Percentiles rank a stretch among this genome's conserved stretches.
Evolutionary conservation across 805 yeast genomes (phyloP).

Genomic region (Yamadazyma olivae): DNA sequence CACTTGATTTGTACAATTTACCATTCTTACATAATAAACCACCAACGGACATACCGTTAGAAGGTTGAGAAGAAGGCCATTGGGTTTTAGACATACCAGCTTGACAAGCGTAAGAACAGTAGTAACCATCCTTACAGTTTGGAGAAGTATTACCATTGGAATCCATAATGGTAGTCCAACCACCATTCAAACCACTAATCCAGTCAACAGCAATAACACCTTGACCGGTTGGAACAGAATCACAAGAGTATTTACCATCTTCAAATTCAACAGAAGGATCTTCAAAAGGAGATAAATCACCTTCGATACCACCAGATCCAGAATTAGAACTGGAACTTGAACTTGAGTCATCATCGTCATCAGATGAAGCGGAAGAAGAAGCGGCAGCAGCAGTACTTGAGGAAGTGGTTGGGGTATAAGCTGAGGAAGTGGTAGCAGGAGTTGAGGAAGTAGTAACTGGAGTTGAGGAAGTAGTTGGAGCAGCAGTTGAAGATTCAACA

Average conservation of each 20-base stretch:
- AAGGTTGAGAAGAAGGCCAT: constrained; percentile 89
- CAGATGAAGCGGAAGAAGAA: constrained; percentile 3
- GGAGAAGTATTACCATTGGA: constrained; percentile 59
- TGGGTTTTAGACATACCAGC: constrained; percentile 99
- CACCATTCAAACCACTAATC: constrained; percentile 56
- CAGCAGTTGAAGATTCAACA: constrained; percentile 10
- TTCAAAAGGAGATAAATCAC: constrained; percentile 57
- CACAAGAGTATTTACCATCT: constrained; percentile 71
- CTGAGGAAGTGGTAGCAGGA: constrained; percentile 8
- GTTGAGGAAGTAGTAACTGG: constrained; percentile 9
- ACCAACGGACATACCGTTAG: constrained; percentile 88
- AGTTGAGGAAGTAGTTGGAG: constrained; percentile 12
- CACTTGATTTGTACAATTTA: constrained; percentile 67
- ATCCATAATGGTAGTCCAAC: constrained; percentile 75
- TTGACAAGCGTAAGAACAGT: constrained; percentile 98
- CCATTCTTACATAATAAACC: constrained; percentile 88
- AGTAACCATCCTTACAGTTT: constrained; percentile 80
- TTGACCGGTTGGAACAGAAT: constrained; percentile 71
- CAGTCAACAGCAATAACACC: constrained; percentile 76
- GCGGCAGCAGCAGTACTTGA: constrained; percentile 4
- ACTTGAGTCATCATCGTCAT: constrained; percentile 4
- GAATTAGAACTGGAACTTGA: constrained; percentile 9
- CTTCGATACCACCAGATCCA: constrained; percentile 36
- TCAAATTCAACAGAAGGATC: constrained; percentile 60
- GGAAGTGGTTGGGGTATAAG: constrained; percentile 3